phyloP scores from a whole-genome alignment of 2,329 filamentous ascomycete genomes.

The Plectosphaerella cucumerina region DNA sequence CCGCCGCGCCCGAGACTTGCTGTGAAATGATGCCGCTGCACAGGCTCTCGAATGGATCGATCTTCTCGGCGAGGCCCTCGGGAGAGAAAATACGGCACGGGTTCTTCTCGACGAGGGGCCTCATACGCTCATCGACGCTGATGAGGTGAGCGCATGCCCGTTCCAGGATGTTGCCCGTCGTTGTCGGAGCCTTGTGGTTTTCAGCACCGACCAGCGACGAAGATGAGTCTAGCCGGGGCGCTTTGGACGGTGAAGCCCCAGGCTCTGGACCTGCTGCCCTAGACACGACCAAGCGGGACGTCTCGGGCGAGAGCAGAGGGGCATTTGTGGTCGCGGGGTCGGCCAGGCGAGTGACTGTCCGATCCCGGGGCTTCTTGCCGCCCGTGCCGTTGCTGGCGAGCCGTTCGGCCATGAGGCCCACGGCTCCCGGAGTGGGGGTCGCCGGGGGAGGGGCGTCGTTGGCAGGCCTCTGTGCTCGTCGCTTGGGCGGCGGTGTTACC shows the following conservation, averaged over 20 bases:
- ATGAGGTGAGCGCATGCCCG: slow-evolving; percentile 74
- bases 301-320: slow-evolving; percentile 65
- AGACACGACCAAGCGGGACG: slow-evolving; percentile 57
- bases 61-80: slow-evolving; percentile 73
- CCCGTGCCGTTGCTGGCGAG: slow-evolving; percentile 17
- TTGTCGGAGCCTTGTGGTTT: slow-evolving; percentile 40
- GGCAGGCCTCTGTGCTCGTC: slow-evolving; percentile 17
- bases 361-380: slow-evolving; percentile 33
- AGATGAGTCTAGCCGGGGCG: slow-evolving; percentile 1
- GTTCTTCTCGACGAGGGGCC: slow-evolving; percentile 67
- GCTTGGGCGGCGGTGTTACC: slow-evolving; percentile 25
- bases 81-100: slow-evolving; percentile 77
- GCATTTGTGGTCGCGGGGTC: slow-evolving; percentile 65
- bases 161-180: slow-evolving; percentile 69
- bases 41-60: slow-evolving; percentile 85
- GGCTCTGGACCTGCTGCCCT: slow-evolving; percentile 35
- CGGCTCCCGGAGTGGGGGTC: slow-evolving; percentile 44
- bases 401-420: slow-evolving; percentile 32
- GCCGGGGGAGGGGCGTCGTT: slow-evolving; percentile 24
- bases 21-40: slow-evolving; percentile 89
- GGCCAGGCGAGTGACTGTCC: slow-evolving; percentile 50
- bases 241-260: slow-evolving; percentile 42
- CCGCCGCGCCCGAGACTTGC: slow-evolving; percentile 91
- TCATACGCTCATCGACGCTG: slow-evolving; percentile 66
- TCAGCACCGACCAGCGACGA: slow-evolving; percentile 10